Conservation (phyloP, 805 yeast genomes). For the Cyberlindnera petersonii region DNA sequence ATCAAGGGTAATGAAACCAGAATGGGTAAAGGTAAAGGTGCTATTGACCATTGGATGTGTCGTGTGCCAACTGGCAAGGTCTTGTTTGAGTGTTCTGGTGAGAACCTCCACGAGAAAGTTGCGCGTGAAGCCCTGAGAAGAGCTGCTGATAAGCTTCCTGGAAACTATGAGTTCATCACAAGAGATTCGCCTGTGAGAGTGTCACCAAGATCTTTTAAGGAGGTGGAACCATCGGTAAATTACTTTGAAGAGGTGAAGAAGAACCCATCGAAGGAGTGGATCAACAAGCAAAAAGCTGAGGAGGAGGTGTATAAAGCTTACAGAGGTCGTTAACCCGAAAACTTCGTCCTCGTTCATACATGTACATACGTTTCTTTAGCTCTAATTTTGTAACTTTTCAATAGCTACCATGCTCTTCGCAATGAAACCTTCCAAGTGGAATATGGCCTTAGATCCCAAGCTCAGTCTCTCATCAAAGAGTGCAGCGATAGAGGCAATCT, state of each 20-base stretch:
- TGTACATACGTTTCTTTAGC: constrained; percentile 8
- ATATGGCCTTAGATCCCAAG: constrained; percentile 83
- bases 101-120: constrained; percentile 76
- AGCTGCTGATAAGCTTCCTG: constrained; percentile 91
- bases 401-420: constrained; percentile 81
- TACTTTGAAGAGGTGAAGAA: constrained; percentile 49
- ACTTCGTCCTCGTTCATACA: too few species aligned
- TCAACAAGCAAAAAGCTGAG: constrained; percentile 49
- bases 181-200: constrained; percentile 63
- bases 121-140: constrained; percentile 88
- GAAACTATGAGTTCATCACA: constrained; percentile 80
- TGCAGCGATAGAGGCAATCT: constrained; percentile 57
- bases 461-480: constrained; percentile 80
- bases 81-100: constrained; percentile 76
- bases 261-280: constrained; percentile 63
- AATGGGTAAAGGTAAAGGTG: constrained; percentile 99
- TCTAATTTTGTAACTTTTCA: constrained; percentile 34
- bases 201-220: constrained; percentile 56
- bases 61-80: constrained; percentile 95
- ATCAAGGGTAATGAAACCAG: constrained; percentile 97
- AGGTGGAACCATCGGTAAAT: constrained; percentile 42
- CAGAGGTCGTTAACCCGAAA: constrained; percentile 48
- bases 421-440: constrained; percentile 91
- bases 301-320: constrained; percentile 52
- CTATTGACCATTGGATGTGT: constrained; percentile 95